Percentiles rank a stretch among this genome's conserved stretches.
phyloP scores from a whole-genome alignment of 2,329 filamentous ascomycete genomes.

The Didymella exigua region DNA sequence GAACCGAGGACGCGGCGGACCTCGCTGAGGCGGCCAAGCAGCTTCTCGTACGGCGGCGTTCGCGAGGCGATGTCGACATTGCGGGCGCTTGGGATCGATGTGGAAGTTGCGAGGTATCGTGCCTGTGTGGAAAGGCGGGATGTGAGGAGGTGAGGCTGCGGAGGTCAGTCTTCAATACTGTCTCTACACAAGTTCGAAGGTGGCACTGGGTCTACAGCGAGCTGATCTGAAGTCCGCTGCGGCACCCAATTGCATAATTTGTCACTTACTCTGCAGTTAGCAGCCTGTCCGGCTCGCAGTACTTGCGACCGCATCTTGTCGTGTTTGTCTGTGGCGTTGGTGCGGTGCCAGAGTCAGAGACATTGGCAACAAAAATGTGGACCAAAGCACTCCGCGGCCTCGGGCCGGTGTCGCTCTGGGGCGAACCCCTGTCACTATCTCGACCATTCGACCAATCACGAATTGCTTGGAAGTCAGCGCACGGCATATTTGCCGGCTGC shows the following conservation, averaged over 20 bases:
- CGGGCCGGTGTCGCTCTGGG: slow-evolving; percentile 22
- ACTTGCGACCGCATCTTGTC: slow-evolving; percentile 45
- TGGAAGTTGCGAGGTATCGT: slow-evolving; percentile 44
- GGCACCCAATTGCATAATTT: slow-evolving; percentile 2
- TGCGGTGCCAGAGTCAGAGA: slow-evolving; percentile 21
- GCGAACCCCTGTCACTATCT: slow-evolving; percentile 22
- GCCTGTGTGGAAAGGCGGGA: slow-evolving; percentile 23
- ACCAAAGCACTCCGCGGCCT: slow-evolving; percentile 12
- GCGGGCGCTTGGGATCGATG: slow-evolving; percentile 32
- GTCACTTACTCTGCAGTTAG: slow-evolving; percentile 41
- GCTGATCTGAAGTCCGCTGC: background rate
- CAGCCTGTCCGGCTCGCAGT: slow-evolving; percentile 38
- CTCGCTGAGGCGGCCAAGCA: slow-evolving; percentile 75
- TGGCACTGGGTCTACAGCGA: background rate
- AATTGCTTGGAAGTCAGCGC: slow-evolving; percentile 22
- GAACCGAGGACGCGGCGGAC: slow-evolving; percentile 75
- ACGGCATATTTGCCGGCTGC: background rate
- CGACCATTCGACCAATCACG: slow-evolving; percentile 35
- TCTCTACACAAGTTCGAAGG: background rate
- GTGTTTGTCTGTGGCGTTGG: slow-evolving; percentile 24
- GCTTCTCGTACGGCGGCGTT: slow-evolving; percentile 80
- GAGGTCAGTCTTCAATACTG: slow-evolving; percentile 9
- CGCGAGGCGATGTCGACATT: slow-evolving; percentile 57
- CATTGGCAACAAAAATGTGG: slow-evolving; percentile 35
- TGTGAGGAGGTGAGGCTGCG: slow-evolving; percentile 34